Percentiles rank a stretch among this genome's conserved stretches.
Conservation (phyloP, 116 monocot species). For the Zostera marina region DNA sequence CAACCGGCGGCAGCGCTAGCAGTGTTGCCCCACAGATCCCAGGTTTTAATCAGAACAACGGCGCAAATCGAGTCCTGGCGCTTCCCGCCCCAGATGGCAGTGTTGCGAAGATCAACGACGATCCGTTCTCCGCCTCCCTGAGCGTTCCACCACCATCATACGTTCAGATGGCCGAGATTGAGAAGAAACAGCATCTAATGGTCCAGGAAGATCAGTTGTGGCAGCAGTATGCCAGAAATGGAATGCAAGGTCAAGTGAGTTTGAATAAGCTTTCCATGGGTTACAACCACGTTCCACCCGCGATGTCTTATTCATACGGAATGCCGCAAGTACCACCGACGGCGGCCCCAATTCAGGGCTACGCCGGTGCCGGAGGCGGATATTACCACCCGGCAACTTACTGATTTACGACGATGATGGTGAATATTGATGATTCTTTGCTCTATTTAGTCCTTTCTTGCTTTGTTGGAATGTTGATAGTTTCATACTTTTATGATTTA, state of each 20-base stretch:
- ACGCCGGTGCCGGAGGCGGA: too few relatives aligned
- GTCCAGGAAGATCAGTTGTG: constrained; percentile 68
- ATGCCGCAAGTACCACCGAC: constrained; percentile 20
- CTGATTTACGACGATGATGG: too few relatives aligned
- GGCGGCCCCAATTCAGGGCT: too few relatives aligned
- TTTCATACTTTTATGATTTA: too few relatives aligned
- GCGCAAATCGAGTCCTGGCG: constrained; percentile 38
- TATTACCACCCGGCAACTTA: too few relatives aligned
- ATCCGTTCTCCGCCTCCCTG: constrained; percentile 73
- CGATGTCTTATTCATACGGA: constrained; percentile 25
- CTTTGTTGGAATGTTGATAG: too few relatives aligned
- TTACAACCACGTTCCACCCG: constrained; percentile 15
- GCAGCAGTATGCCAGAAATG: constrained; percentile 56
- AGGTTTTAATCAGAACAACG: constrained; percentile 9
- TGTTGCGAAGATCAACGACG: constrained; percentile 35
- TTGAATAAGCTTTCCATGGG: constrained; percentile 33
- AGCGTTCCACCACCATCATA: constrained; percentile 59
- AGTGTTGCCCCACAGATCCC: constrained; percentile 52
- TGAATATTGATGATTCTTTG: too few relatives aligned
- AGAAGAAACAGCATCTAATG: constrained; percentile 71
- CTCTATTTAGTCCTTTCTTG: too few relatives aligned
- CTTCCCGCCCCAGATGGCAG: constrained; percentile 78
- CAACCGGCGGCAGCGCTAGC: constrained; percentile 55
- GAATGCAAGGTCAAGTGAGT: constrained; percentile 78
- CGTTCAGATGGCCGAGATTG: constrained; percentile 83